Base-by-base conservation (phyloP, 345 rosid genomes). In the Arabis alpina region DNA sequence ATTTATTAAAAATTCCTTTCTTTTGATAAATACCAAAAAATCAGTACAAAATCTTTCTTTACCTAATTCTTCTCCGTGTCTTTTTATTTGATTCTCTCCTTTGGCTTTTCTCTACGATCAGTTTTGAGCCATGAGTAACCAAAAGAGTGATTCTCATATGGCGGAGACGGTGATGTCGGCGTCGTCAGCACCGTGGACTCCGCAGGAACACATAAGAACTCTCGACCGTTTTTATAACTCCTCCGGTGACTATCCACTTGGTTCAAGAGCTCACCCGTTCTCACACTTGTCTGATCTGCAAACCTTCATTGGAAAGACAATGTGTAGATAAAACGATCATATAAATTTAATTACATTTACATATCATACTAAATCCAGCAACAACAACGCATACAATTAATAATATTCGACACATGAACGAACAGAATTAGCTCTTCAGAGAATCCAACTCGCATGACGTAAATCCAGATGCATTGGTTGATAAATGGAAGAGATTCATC, bases 11-110 rank as follows among this genome's bases (percentile, higher is more conserved):
- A 6, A 23, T 41, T 41, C 49, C 49, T 59, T 41, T 12, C 24
- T n/a, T n/a, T n/a, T 3, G 37, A 59, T 59, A 59, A 59, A 59
- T 59, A 3, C 4, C 2, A 5, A 3, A n/a, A 42, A 59, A 59
- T 40, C 59, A 12, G 2, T 59, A 59, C 37, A 59, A 41, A 59
- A 59, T 59, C 64, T 59, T 58, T 41, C 19, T 42, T 42, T 59
- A 42, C 34, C 8, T 24, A 39, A 3, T 23, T 58, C 30, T 4
- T n/a, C n/a, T n/a, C n/a, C n/a, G n/a, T n/a, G n/a, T n/a, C 34
- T 23, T 19, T 6, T 49, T 23, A 3, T 24, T 59, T 10, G n/a
- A n/a, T n/a, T n/a, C n/a, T 59, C 64, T 59, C 12, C 8, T 59
- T 59, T 8, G n/a, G 36, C 12, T 25, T 59, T 59, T 42, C 25